A percentile compares a stretch with the other conserved stretches of the same genome.
These are phyloP conservation scores for Brassica balearica DNA, from an alignment of 441 rosid genomes.

Conservation along the genomic window DNA sequence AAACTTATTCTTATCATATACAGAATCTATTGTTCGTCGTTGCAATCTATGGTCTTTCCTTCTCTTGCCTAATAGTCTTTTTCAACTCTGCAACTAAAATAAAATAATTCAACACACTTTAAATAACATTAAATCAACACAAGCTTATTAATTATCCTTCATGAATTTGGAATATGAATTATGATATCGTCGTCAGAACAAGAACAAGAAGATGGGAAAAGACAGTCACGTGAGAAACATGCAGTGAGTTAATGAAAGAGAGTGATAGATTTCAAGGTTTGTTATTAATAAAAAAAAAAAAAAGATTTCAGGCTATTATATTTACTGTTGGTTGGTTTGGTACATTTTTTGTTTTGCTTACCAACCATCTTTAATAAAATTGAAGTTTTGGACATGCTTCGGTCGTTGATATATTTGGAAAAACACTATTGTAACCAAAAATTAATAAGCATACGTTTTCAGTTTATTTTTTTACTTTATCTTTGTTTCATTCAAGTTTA, in stretches of 20 bases:
- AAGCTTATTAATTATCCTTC: neutral
- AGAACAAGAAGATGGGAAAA: neutral
- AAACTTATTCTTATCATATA: conserved; percentile 57
- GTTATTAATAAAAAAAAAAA: neutral
- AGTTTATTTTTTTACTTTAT: neutral
- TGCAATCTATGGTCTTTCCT: too few relatives aligned
- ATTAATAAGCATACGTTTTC: neutral
- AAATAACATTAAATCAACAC: neutral
- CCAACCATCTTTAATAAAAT: neutral
- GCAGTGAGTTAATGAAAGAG: neutral
- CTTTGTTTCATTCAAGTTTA: neutral
- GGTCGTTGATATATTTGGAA: neutral
- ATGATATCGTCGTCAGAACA: neutral
- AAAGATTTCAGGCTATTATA: neutral
- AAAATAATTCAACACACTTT: neutral
- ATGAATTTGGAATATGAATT: neutral
- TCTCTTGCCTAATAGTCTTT: conserved; percentile 65
- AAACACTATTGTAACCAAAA: neutral
- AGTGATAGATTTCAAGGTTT: neutral
- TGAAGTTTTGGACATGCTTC: neutral
- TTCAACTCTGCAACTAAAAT: conserved; percentile 51
- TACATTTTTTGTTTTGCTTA: neutral
- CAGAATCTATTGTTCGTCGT: conserved; percentile 66
- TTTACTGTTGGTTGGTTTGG: neutral
- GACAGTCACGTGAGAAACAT: conserved; percentile 35